A percentile compares a stretch with the other conserved stretches of the same genome.
Conservation (phyloP, 352 stramenopile genomes). For the Blastocystis sp. region DNA sequence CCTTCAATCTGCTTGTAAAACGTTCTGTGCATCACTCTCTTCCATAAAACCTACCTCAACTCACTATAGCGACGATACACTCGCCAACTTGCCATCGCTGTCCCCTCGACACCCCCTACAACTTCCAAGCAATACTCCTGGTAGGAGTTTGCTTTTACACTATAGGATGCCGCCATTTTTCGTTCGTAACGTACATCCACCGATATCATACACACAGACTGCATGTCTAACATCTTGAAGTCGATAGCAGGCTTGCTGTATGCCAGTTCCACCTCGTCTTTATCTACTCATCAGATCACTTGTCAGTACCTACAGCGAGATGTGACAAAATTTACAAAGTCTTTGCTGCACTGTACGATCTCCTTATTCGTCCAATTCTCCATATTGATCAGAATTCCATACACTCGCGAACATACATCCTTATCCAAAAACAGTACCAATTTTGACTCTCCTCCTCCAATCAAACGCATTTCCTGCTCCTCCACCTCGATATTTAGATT, state of each 20-base stretch:
- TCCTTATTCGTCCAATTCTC: slow-evolving; percentile 2
- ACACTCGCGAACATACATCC: slow-evolving; percentile 19
- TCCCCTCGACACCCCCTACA: background rate
- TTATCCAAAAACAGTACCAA: slow-evolving; percentile 17
- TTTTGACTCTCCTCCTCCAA: background rate
- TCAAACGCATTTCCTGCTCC: slow-evolving; percentile 17
- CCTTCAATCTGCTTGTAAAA: slow-evolving; percentile 18
- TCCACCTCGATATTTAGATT: background rate
- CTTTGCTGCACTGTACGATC: slow-evolving; percentile 18
- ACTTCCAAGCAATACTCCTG: slow-evolving; percentile 32
- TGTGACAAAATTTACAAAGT: background rate
- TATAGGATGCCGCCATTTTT: slow-evolving; percentile 13
- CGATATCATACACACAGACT: background rate
- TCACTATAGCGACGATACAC: slow-evolving; percentile 53
- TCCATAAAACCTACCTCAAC: background rate
- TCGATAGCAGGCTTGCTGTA: background rate
- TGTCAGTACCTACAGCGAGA: background rate
- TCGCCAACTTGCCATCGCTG: slow-evolving; percentile 14
- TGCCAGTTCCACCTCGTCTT: background rate
- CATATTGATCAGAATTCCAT: slow-evolving; percentile 42
- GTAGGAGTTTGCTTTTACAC: background rate
- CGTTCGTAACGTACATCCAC: background rate
- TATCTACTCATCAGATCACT: background rate
- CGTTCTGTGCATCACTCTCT: background rate
- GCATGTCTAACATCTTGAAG: slow-evolving; percentile 13